Evolutionary conservation across 2,329 filamentous ascomycete genomes (phyloP), one percentile per base, ranked within the genome.

Genomic region (Lachnellula willkommii): DNA sequence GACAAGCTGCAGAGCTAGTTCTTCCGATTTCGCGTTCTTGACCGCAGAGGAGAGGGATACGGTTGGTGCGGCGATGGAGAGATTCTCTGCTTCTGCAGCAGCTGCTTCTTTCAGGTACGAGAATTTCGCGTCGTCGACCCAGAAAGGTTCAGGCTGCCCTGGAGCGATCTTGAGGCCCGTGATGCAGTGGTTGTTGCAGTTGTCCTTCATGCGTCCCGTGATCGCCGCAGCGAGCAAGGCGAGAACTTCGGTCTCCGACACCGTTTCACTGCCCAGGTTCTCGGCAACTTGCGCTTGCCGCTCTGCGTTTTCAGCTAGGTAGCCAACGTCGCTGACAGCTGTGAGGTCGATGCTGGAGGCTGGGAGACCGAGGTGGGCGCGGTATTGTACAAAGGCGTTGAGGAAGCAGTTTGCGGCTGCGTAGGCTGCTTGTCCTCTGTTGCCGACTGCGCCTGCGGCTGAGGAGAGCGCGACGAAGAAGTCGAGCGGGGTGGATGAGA

Each of bases 351-450:
- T 55, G n/a, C 50, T 52, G 2, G 56, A 57, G 2, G 60, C 65
- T 7, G 60, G 55, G 1, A 67, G 57, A 36, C 65, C 65, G 2
- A 52, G 53, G 4, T 28, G 14, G 7, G 35, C 43, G 1, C 66
- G 58, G 37, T 66, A 63, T 32, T 64, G 61, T 2, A 58, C 59
- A 35, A 68, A 62, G 1, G 61, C 57, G 50, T 67, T 59, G 12
- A 63, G 55, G 49, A 63, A 76, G 0, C 66, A 66, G 37, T 72
- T 72, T 1, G 66, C 73, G 3, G 71, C 68, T 4, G 60, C 58
- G 49, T 66, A 66, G 11, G 50, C 74, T 63, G 28, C 65, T 65
- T 12, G 64, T 55, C 43, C 66, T 65, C 8, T 71, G 68, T 39
- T 65, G 6, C 65, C 65, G 1, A 65, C 54, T 4, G 54, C 50